Conservation (phyloP, 23 red algal species). For the Agarophyton chilense region DNA sequence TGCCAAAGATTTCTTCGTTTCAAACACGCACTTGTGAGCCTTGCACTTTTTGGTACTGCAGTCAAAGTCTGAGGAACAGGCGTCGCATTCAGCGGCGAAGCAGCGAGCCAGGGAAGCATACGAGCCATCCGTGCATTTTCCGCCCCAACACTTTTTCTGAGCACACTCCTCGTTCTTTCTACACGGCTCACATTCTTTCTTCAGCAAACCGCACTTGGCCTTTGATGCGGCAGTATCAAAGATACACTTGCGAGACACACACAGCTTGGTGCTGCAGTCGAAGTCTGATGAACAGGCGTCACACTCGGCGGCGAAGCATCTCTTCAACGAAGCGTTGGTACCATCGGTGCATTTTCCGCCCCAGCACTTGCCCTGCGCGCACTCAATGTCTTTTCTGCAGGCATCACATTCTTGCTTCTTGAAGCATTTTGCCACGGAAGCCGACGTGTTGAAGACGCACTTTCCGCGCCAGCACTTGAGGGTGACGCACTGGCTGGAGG, state of each 20-base stretch:
- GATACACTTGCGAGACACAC: conserved; percentile 28
- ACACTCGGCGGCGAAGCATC: conserved; percentile 42
- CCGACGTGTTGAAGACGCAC: conserved; percentile 29
- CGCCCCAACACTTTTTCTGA: not conserved
- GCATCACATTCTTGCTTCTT: conserved; percentile 4
- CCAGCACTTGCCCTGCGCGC: conserved; percentile 32
- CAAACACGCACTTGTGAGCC: conserved; percentile 16
- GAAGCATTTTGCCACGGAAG: conserved; percentile 50
- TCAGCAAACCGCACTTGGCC: conserved; percentile 38
- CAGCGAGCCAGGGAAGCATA: not conserved
- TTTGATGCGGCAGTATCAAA: conserved; percentile 8
- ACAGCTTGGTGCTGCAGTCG: conserved; percentile 29
- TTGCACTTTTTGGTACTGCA: conserved; percentile 13
- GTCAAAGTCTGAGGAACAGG: conserved; percentile 25
- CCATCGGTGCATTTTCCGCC: conserved; percentile 24
- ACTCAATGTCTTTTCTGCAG: conserved; percentile 1
- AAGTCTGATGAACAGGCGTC: not conserved
- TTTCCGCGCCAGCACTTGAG: conserved; percentile 32
- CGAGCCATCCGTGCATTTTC: conserved; percentile 14
- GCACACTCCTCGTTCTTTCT: not conserved
- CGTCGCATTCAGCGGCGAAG: conserved; percentile 23
- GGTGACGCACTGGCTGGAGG: not conserved
- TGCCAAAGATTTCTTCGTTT: not conserved
- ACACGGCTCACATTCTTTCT: conserved; percentile 16
- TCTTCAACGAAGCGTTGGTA: not conserved